These are phyloP conservation scores for Coemansia sp. DNA, from an alignment of 192 early-diverging fungal genomes.

Conservation along the genomic window DNA sequence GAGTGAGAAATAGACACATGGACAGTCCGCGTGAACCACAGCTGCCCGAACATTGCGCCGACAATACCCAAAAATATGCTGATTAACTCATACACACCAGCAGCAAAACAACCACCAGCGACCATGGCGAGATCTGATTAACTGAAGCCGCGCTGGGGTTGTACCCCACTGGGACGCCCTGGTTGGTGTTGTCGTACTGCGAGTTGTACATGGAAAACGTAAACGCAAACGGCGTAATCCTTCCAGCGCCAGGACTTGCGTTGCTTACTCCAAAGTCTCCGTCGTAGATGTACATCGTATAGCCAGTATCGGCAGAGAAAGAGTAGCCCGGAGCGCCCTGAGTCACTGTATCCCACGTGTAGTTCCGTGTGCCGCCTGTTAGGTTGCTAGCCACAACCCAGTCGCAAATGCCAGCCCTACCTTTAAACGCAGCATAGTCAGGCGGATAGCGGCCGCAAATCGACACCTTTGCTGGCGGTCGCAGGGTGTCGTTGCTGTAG, in stretches of 20 bases:
- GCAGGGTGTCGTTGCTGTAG: constrained; percentile 25
- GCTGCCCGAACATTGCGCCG: background rate
- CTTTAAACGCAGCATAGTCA: background rate
- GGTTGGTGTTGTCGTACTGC: constrained; percentile 40
- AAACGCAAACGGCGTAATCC: constrained; percentile 28
- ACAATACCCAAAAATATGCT: background rate
- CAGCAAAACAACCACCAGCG: background rate
- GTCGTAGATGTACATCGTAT: constrained; percentile 44
- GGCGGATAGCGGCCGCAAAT: constrained; percentile 44
- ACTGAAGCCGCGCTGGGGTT: constrained; percentile 24
- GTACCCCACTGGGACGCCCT: constrained; percentile 47
- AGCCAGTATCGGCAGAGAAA: constrained; percentile 32
- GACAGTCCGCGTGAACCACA: background rate
- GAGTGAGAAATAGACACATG: background rate
- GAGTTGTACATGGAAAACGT: constrained; percentile 49
- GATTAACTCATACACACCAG: background rate
- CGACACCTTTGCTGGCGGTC: constrained; percentile 34
- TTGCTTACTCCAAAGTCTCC: constrained; percentile 34
- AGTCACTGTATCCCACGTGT: constrained; percentile 43
- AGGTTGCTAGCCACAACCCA: constrained; percentile 47
- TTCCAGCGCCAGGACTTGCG: constrained; percentile 27
- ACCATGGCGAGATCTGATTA: background rate
- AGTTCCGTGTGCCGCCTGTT: constrained; percentile 25
- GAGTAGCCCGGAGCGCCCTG: constrained; percentile 29
- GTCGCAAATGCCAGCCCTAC: constrained; percentile 21